Evolutionary conservation across 2,329 filamentous ascomycete species (phyloP).

Genomic region (Helotiales sp.): DNA sequence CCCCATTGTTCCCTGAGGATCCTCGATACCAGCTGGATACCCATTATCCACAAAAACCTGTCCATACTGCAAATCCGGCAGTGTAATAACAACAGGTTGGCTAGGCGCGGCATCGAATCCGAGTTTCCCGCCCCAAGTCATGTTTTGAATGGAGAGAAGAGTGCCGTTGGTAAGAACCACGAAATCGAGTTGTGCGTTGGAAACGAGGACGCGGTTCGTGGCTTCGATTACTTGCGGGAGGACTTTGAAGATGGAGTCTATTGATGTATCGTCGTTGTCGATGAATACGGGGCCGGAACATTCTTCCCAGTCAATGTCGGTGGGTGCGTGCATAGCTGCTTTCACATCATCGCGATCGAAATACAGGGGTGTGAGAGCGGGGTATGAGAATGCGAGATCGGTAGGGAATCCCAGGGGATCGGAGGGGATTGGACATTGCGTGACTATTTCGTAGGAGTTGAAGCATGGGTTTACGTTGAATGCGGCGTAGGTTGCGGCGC

Average conservation of each 20-base stretch:
- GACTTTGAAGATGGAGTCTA: conserved; percentile 41
- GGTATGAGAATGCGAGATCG: conserved; percentile 37
- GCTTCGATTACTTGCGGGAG: conserved; percentile 50
- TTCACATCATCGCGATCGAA: conserved; percentile 55
- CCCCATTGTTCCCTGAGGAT: conserved; percentile 46
- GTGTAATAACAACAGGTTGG: conserved; percentile 23
- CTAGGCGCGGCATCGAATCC: conserved; percentile 45
- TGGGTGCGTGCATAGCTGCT: conserved; percentile 47
- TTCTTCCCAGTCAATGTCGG: conserved; percentile 41
- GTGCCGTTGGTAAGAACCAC: conserved; percentile 51
- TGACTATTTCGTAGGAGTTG: conserved; percentile 48
- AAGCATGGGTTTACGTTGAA: conserved; percentile 45
- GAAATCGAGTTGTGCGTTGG: conserved; percentile 48
- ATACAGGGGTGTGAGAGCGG: conserved; percentile 41
- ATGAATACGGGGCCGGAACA: conserved; percentile 46
- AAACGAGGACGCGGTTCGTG: conserved; percentile 52
- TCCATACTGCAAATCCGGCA: conserved; percentile 25
- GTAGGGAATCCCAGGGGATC: conserved; percentile 37
- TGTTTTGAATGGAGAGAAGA: conserved; percentile 51
- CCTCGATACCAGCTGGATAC: conserved; percentile 46
- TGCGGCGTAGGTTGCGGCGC: conserved; percentile 33
- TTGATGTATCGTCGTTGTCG: conserved; percentile 36
- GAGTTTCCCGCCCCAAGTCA: conserved; percentile 51
- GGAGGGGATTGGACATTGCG: conserved; percentile 45
- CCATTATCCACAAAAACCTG: conserved; percentile 16